Evolutionary conservation across 139 green algal genomes (phyloP).

Genomic region (Coelastrella sp.): DNA sequence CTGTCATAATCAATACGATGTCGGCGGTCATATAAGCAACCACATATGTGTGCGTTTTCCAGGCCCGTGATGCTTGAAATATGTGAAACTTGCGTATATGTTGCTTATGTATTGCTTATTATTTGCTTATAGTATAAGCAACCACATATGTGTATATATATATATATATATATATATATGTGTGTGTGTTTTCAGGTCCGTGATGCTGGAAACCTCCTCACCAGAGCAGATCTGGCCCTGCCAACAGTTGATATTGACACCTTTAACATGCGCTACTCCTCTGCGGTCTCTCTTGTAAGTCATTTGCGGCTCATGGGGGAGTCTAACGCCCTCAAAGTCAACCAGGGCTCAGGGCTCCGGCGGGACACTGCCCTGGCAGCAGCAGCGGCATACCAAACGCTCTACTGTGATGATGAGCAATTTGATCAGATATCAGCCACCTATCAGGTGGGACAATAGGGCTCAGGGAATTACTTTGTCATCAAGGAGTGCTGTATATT

Average conservation of each 20-base stretch:
- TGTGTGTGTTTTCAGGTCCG: slow-evolving; percentile 60
- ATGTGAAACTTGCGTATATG: too few species aligned
- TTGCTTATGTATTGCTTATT: too few species aligned
- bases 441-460: slow-evolving; percentile 46
- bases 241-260: slow-evolving; percentile 82
- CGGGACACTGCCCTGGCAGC: slow-evolving; percentile 36
- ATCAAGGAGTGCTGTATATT: too few species aligned
- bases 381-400: slow-evolving; percentile 38
- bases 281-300: slow-evolving; percentile 57
- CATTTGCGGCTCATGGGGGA: slow-evolving; percentile 68
- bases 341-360: not conserved
- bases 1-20: too few species aligned
- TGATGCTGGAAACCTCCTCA: slow-evolving; percentile 83
- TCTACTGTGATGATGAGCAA: slow-evolving; percentile 23
- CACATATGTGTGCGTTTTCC: too few species aligned
- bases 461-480: not conserved
- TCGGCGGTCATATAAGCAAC: not conserved
- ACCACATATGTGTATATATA: not conserved
- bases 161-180: not conserved
- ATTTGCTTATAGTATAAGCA: too few species aligned
- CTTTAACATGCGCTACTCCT: slow-evolving; percentile 60
- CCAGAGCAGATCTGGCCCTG: slow-evolving; percentile 70
- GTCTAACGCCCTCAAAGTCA: slow-evolving; percentile 67
- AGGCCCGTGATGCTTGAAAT: too few species aligned
- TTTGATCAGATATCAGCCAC: slow-evolving; percentile 42